Conservation (phyloP, 768 basidiomycete genomes). For the Suillus subalutaceus region DNA sequence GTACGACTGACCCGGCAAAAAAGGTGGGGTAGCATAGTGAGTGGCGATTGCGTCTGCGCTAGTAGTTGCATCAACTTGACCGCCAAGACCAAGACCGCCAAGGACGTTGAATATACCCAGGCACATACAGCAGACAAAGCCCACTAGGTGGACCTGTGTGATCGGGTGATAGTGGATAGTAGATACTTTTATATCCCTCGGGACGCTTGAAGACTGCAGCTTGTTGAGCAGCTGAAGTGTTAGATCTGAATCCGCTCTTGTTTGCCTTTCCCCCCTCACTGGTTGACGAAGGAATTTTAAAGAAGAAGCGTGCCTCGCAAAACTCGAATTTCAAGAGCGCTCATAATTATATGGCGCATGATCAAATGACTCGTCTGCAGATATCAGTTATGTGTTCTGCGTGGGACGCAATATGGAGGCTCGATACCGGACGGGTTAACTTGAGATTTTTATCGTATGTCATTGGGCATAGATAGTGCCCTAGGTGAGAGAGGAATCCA, state of each 20-base stretch:
- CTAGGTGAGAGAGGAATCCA: neutral
- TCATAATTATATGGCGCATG: neutral
- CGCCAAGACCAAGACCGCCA: constrained; percentile 74
- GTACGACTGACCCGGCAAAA: constrained; percentile 61
- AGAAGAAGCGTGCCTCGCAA: neutral
- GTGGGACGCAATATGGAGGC: neutral
- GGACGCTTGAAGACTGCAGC: constrained; percentile 41
- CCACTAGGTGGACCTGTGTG: constrained; percentile 58
- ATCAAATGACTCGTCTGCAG: neutral
- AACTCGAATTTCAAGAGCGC: neutral
- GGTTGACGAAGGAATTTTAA: neutral
- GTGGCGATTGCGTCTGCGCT: constrained; percentile 72
- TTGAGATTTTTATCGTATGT: neutral
- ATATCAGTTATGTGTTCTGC: neutral
- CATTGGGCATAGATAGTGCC: neutral
- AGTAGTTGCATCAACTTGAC: constrained; percentile 64
- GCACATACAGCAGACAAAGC: constrained; percentile 51
- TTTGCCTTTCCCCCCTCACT: neutral
- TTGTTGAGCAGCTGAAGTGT: constrained; percentile 12
- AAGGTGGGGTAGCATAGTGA: constrained; percentile 68
- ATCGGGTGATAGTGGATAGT: constrained; percentile 58
- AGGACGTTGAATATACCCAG: constrained; percentile 73
- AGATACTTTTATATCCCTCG: constrained; percentile 52
- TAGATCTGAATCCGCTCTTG: neutral
- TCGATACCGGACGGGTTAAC: neutral